Conservation (phyloP, 441 rosid genomes). For the Rhodomyrtus psidioides region DNA sequence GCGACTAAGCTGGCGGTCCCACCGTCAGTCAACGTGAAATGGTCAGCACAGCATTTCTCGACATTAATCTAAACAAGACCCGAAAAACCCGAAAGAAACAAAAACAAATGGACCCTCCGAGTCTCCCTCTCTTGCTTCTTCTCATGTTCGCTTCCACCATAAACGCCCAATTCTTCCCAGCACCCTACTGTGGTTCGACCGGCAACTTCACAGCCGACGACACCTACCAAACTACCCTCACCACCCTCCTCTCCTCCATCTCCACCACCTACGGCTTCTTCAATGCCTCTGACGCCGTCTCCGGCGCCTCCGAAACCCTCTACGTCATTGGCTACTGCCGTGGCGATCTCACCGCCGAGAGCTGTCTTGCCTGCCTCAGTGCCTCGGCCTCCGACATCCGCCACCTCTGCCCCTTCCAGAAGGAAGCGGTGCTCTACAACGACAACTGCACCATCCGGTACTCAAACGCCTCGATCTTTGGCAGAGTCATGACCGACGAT, state of each 20-base stretch:
- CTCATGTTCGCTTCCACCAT: neutral
- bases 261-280: neutral
- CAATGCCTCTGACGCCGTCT: neutral
- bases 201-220: neutral
- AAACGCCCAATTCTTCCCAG: neutral
- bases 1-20: too few relatives aligned
- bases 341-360: neutral
- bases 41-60: too few relatives aligned
- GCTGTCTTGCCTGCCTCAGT: neutral
- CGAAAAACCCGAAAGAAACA: too few relatives aligned
- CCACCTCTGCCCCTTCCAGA: neutral
- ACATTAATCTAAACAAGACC: too few relatives aligned
- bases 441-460: neutral
- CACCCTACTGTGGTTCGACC: neutral
- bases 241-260: neutral
- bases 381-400: neutral
- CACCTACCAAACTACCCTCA: neutral
- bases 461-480: neutral
- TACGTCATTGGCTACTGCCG: neutral
- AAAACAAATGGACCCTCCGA: too few relatives aligned
- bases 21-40: too few relatives aligned
- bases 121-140: too few relatives aligned
- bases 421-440: neutral
- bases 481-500: neutral
- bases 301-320: neutral